These are phyloP conservation scores for Globisporangium rhizosaccharum DNA, from an alignment of 352 stramenopile genomes.

Conservation along the genomic window DNA sequence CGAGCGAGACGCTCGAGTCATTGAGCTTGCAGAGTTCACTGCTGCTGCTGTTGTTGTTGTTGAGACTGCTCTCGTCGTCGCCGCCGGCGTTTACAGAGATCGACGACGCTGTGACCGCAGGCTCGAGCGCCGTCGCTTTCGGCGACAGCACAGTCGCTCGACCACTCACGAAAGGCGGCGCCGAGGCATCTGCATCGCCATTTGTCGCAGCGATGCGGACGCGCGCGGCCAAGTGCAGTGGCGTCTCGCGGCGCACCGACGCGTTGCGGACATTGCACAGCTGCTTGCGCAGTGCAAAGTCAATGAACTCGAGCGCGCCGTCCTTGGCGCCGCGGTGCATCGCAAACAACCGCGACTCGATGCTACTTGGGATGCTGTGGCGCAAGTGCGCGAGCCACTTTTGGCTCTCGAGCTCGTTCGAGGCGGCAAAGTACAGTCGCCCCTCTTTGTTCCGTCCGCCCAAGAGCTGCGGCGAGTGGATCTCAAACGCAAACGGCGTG, in stretches of 20 bases:
- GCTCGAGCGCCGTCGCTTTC: conserved; percentile 17
- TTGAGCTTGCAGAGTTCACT: conserved; percentile 5
- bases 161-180: neutral
- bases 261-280: conserved; percentile 33
- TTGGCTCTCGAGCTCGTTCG: conserved; percentile 85
- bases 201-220: conserved; percentile 1
- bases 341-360: conserved; percentile 71
- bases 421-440: conserved; percentile 80
- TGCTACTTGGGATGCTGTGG: conserved; percentile 63
- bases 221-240: conserved; percentile 63
- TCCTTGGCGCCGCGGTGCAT: conserved; percentile 68
- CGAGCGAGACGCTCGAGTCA: neutral
- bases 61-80: conserved; percentile 17
- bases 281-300: conserved; percentile 44
- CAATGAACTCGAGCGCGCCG: conserved; percentile 54
- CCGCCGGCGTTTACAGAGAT: conserved; percentile 24
- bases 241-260: conserved; percentile 31
- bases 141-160: neutral
- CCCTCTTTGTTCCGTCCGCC: conserved; percentile 82
- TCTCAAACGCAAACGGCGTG: conserved; percentile 80
- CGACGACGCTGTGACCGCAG: conserved; percentile 24
- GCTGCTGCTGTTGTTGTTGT: conserved; percentile 25
- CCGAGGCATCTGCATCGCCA: neutral
- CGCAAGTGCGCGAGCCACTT: conserved; percentile 84
- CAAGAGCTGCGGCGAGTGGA: conserved; percentile 87